Evolutionary conservation across 805 yeast genomes (phyloP), one percentile per base, ranked within the genome.

Genomic region (Yarrowia divulgata): DNA sequence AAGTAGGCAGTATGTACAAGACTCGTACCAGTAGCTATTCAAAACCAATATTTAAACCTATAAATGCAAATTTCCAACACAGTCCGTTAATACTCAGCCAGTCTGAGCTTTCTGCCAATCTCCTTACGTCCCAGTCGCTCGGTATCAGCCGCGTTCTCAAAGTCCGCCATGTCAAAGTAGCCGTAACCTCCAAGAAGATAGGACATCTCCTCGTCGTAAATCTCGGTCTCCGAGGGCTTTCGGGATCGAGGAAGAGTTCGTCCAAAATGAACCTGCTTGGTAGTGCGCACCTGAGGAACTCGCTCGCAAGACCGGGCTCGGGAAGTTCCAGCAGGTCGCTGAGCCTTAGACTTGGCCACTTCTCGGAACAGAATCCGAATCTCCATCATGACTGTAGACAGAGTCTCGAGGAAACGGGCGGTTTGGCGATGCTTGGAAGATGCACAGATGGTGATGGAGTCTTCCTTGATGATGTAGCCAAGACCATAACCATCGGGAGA

Each of bases 401-500:
- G 84, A 34, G 91, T 91, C 74, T 85, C 89, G 74, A 85, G 81
- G 73, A 90, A 90, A 74, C 98, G 83, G 72, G 85, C 83, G 0
- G 97, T 91, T 80, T 93, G 98, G 69, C 97, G 84, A 78, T 90
- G 93, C 79, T 91, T 93, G 14, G 97, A 91, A 35, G 95, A 88
- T 4, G 90, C 89, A 64, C 97, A 91, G 10, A 93, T 85, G 1
- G 93, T 86, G 35, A 93, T 86, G 23, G 91, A 87, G 75, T 91
- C 90, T 52, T 83, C 86, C 77, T 93, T 92, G 73, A 93, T 89
- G 73, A 93, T 91, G 77, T 93, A 93, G 5, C 97, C 97, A 45
- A 93, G 85, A n/a, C 97, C 97, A 78, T 89, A 92, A 2, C 98
- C 98, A 75, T 91, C 93, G 60, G 92, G 89, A 14, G 90, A 83